Evolutionary conservation across 2,329 filamentous ascomycete genomes (phyloP), one percentile per base, ranked within the genome.

Genomic region (Biscogniauxia sp.): DNA sequence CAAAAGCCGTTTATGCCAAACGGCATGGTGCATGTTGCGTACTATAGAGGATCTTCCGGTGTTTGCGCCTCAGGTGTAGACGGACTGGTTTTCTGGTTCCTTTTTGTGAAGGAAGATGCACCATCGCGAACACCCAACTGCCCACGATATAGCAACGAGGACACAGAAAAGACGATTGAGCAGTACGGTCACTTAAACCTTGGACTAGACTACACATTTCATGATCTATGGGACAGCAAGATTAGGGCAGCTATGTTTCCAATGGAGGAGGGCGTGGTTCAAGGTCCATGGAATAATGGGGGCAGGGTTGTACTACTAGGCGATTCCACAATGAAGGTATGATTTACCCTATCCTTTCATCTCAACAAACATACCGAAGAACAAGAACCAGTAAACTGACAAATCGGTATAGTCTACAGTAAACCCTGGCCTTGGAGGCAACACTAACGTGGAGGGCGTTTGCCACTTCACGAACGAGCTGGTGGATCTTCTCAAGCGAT

Each of bases 231-330:
- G 62, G 56, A 64, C 3, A 59, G 15, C 17, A 56, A 54, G 23
- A 32, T 62, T 9, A 63, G 60, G 25, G 61, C 57, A 3, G 60
- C 56, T 8, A 66, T 69, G 61, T 59, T 65, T 25, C 55, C 62
- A 5, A 60, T 69, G 55, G 65, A 69, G 59, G 62, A 69, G 45
- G 62, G 62, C 20, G 59, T 63, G n/a, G 20, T 69, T 13, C 49
- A 63, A 50, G 55, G 51, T 2, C 8, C 54, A 11, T 69, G 64
- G 64, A 69, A 67, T 53, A 65, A 61, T n/a, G 57, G 59, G 2
- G 61, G 64, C 15, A 55, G 62, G 23, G 61, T 67, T 19, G 64
- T 65, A 15, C 59, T 69, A 7, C 17, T 65, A 19, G 64, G 65
- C 9, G 62, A 69, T 55, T 58, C 62, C 1, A 52, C 51, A 25